Conservation (phyloP, 2,329 filamentous ascomycete genomes). For the Claviceps capensis region DNA sequence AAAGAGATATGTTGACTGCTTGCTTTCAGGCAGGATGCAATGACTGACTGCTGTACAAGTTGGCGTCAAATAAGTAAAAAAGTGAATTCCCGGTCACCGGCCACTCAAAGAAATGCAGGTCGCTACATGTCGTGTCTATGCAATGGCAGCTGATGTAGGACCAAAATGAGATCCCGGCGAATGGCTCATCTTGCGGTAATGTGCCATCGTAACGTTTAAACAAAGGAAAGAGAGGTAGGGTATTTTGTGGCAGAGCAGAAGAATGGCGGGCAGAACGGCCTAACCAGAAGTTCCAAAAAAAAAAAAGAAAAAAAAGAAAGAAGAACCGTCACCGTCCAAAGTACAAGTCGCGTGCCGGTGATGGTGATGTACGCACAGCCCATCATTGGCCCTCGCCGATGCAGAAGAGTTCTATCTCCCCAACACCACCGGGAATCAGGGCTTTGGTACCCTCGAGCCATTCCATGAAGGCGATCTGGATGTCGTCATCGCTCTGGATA, state of each 20-base stretch:
- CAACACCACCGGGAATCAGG: conserved; percentile 54
- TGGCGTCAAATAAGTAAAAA: background rate
- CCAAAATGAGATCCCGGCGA: background rate
- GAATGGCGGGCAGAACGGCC: background rate
- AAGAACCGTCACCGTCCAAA: too few relatives aligned
- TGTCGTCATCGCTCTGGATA: conserved; percentile 91
- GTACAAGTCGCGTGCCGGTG: background rate
- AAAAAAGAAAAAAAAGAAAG: background rate
- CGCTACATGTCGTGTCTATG: conserved; percentile 20
- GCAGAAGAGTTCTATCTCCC: conserved; percentile 83
- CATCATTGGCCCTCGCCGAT: conserved; percentile 31
- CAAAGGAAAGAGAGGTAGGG: background rate
- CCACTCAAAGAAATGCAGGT: conserved; percentile 9
- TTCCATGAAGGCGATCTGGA: conserved; percentile 88
- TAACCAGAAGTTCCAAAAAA: background rate
- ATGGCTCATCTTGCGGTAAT: background rate
- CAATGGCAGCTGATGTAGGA: background rate
- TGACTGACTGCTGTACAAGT: background rate
- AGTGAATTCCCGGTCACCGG: conserved; percentile 2
- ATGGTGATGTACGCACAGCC: background rate
- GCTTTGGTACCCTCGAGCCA: conserved; percentile 61
- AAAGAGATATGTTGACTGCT: background rate
- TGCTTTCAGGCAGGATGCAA: background rate
- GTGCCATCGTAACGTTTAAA: background rate
- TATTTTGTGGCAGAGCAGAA: background rate